Base-by-base conservation (phyloP, 2,329 filamentous ascomycete species). In the Ophiosphaerella herpotricha region DNA sequence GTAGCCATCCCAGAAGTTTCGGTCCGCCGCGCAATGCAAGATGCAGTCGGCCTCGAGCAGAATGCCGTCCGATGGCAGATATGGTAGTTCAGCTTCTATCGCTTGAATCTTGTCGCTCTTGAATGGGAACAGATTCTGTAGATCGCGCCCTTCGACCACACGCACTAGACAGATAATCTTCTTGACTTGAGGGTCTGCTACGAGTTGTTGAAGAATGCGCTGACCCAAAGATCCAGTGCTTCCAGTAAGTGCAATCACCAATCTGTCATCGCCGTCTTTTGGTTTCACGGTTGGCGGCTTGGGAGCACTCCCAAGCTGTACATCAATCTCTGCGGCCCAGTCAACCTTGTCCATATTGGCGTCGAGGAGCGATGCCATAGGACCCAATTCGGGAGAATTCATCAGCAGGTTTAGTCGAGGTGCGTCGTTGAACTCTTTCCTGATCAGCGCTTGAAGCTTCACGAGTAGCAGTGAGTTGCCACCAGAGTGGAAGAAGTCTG, bases 381-480 rank as follows among this genome's bases (percentile, higher is more conserved):
- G 37, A 0, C 60, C 58, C 1, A 82, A 64, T 0, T 74, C 76
- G 49, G 65, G 75, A 1, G 60, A 48, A 3, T 69, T 54, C 37
- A 78, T 72, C 0, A 82, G 61, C 0, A 77, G 54, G 1, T 60
- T n/a, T 0, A 81, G 58, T 0, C 58, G 52, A 0, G 78, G 7
- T 1, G 36, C 39, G 5, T 72, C 60, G 0, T 56, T 46, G 43
- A 80, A 75, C 0, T 31, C 31, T 1, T 67, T 43, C 1, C 56
- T 54, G 26, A 82, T 73, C 0, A 47, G 46, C 0, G 55, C 43
- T 44, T 75, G 72, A 0, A 83, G 70, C 3, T 65, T 53, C 9
- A 79, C 58, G 1, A 78, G 53, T 0, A 76, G 61, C 3, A 79
- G 46, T 0, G 77, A 80, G 46, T 69, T 77, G 5, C 77, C 77